A percentile compares a stretch with the other conserved stretches of the same genome.
Conservation (phyloP, 257 asterid species). For the Primulina huaijiensis region DNA sequence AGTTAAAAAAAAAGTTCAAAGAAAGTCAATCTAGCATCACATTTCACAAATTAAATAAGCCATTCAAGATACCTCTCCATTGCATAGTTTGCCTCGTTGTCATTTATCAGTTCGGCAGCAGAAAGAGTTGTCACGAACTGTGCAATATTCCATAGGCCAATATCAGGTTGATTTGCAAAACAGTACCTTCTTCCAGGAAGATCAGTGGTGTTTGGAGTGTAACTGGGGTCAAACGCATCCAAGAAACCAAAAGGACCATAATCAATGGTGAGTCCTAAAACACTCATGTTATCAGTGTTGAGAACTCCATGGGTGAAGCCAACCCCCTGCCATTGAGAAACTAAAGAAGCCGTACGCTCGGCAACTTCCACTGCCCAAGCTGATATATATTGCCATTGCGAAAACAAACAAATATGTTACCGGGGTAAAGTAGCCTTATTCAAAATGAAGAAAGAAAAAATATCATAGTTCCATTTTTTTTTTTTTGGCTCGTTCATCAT, state of each 20-base stretch:
- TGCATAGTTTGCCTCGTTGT: constrained; percentile 77
- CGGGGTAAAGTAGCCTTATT: neutral
- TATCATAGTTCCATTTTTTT: neutral
- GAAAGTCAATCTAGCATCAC: constrained; percentile 15
- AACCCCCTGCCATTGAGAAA: constrained; percentile 98
- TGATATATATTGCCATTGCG: constrained; percentile 37
- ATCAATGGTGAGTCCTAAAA: constrained; percentile 89
- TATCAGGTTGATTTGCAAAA: constrained; percentile 98
- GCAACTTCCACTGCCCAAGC: constrained; percentile 99
- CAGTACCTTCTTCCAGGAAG: constrained; percentile 97
- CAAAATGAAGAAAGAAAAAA: neutral
- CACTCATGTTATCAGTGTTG: constrained; percentile 98
- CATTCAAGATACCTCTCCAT: constrained; percentile 70
- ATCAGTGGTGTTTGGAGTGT: constrained; percentile 98
- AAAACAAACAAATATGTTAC: constrained; percentile 7
- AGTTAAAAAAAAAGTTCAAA: constrained; percentile 21
- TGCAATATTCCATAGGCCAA: constrained; percentile 91
- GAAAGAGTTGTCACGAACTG: constrained; percentile 73
- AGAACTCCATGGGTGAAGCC: constrained; percentile 99
- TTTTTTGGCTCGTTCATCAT: neutral
- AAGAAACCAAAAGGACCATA: constrained; percentile 98
- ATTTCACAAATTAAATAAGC: neutral
- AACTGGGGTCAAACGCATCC: constrained; percentile 98
- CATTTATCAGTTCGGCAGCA: constrained; percentile 68
- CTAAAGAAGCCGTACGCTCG: constrained; percentile 85